Base-by-base conservation (phyloP, 2,329 filamentous ascomycete genomes). In the Ascosphaera apis region DNA sequence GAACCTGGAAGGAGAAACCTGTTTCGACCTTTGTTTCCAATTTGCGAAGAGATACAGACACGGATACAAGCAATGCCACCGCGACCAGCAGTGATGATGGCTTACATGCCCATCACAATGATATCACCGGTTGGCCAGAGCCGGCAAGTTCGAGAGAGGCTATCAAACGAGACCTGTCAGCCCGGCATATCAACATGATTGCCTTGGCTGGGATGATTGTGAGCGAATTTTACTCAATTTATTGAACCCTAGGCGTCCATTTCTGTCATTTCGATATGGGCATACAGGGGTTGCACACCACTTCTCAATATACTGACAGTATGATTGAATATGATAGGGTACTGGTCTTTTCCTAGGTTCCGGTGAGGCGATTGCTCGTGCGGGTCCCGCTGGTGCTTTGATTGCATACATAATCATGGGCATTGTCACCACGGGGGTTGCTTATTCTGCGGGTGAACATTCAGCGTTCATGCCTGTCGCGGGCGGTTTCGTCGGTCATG, bases 281-380 rank as follows among this genome's bases (percentile, higher is more conserved):
- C n/a, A n/a, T n/a, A n/a, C n/a, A n/a, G n/a, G n/a, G n/a, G n/a
- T n/a, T n/a, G n/a, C 9, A 21, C 9, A 21, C 19, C 19, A 21
- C 4, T 21, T 21, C 19, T 21, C 9, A 4, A 21, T 4, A 21
- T 4, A 21, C 19, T 21, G 9, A 21, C 19, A 21, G 19, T 21
- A 4, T 4, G 19, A 9, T 9, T 21, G 19, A 4, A 21, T 9
- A 31, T 31, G 8, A 31, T 31, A 31, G 30, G 61, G 62, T 25
- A 67, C 65, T 1, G 65, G 65, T 42, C 52, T 68, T 0, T 69
- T 70, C 47, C 55, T 70, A 6, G 62, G 62, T 27, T 61, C 63
- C 0, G 66, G 66, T 23, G 54, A 59, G 40, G 61, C 64, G 0
- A 60, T 71, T 28, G 55, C 58, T n/a, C 60, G 54, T n/a, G 65